These are phyloP conservation scores for Leccinum solheimii DNA, from an alignment of 1,284 basidiomycete genomes.

Conservation along the genomic window DNA sequence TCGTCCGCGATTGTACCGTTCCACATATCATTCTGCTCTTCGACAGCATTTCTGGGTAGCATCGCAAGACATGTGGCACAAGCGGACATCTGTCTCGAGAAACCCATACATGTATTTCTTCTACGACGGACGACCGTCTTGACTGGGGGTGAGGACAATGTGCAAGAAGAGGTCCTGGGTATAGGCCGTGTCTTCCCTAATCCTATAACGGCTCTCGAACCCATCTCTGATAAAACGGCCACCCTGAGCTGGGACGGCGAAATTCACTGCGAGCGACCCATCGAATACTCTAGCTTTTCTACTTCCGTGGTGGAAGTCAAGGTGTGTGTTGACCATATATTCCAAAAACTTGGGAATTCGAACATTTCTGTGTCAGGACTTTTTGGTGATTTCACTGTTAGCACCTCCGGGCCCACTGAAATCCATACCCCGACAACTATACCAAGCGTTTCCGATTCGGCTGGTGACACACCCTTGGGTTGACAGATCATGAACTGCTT, in stretches of 20 bases:
- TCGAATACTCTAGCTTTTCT: constrained; percentile 43
- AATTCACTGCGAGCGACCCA: constrained; percentile 34
- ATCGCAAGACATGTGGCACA: constrained; percentile 36
- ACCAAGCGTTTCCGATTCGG: constrained; percentile 47
- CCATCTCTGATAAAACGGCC: constrained; percentile 7
- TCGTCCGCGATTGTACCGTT: constrained; percentile 57
- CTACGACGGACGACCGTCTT: constrained; percentile 33
- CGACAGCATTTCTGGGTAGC: constrained; percentile 41
- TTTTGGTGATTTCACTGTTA: constrained; percentile 47
- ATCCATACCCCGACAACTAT: constrained; percentile 38
- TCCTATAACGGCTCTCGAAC: constrained; percentile 17
- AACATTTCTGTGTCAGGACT: constrained; percentile 46
- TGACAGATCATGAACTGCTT: constrained; percentile 29
- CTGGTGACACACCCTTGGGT: constrained; percentile 52
- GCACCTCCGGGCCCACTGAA: constrained; percentile 25
- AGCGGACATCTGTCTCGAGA: constrained; percentile 24
- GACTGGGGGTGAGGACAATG: constrained; percentile 6
- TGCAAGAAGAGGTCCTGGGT: constrained; percentile 32
- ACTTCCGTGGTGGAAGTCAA: constrained; percentile 35
- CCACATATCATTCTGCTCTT: constrained; percentile 58
- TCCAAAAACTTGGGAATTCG: not conserved
- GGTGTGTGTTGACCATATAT: constrained; percentile 21
- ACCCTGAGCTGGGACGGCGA: constrained; percentile 46
- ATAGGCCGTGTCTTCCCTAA: constrained; percentile 23
- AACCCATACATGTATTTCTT: constrained; percentile 30